These are phyloP conservation scores for Penicillium sp. DNA, from an alignment of 2,329 filamentous ascomycete genomes.

Conservation along the genomic window DNA sequence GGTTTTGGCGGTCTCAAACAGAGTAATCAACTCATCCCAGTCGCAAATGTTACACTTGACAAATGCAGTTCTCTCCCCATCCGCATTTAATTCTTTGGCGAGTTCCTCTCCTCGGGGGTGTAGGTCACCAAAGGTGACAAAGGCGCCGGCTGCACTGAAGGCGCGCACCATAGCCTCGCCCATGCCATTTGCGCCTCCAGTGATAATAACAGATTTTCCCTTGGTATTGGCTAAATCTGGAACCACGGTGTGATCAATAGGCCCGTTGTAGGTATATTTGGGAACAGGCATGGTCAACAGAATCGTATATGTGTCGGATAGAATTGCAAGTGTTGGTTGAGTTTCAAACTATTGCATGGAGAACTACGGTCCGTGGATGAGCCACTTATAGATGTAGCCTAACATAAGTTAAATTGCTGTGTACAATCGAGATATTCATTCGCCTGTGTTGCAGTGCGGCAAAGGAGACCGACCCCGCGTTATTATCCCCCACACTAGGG, in stretches of 20 bases:
- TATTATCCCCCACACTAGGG: neutral
- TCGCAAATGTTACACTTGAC: neutral
- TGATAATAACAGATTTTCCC: slow-evolving; percentile 14
- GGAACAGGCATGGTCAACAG: neutral
- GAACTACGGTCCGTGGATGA: neutral
- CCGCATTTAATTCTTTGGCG: neutral
- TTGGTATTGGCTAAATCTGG: neutral
- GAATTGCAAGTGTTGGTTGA: neutral
- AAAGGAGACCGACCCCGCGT: neutral
- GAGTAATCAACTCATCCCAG: slow-evolving; percentile 41
- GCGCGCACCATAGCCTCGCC: slow-evolving; percentile 39
- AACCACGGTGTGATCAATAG: neutral
- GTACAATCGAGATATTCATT: neutral
- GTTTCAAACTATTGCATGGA: neutral
- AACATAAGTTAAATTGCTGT: neutral
- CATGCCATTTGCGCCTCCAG: slow-evolving; percentile 35
- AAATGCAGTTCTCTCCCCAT: neutral
- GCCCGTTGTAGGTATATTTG: neutral
- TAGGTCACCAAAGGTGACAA: slow-evolving; percentile 41
- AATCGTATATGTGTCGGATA: neutral
- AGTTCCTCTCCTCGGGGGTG: slow-evolving; percentile 3
- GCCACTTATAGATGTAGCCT: neutral
- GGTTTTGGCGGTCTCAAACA: slow-evolving; percentile 44
- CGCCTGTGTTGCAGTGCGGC: neutral
- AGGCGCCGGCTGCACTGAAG: slow-evolving; percentile 41